A percentile compares a stretch with the other conserved stretches of the same genome.
These are phyloP conservation scores for Exophiala xenobiotica DNA, from an alignment of 2,329 filamentous ascomycete genomes.

Conservation along the genomic window DNA sequence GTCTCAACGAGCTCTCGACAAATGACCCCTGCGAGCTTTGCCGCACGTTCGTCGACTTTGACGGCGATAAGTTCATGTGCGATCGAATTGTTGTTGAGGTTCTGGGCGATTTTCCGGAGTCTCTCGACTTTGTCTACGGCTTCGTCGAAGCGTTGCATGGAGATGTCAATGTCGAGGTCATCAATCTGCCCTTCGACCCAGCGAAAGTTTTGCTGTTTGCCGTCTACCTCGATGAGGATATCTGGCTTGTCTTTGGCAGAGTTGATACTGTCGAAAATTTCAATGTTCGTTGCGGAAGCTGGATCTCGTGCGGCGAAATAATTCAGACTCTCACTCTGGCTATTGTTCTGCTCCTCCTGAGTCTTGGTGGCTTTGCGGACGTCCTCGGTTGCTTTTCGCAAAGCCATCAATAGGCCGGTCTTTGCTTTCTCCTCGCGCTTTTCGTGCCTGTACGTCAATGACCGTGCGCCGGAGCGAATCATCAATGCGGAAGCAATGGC, in stretches of 20 bases:
- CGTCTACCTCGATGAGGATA: constrained; percentile 91
- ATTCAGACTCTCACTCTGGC: constrained; percentile 74
- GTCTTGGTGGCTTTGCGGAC: constrained; percentile 80
- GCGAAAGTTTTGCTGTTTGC: constrained; percentile 90
- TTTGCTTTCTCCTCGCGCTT: constrained; percentile 79
- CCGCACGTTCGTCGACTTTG: constrained; percentile 83
- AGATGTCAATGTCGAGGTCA: constrained; percentile 92
- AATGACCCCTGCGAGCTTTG: constrained; percentile 72
- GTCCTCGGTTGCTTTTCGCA: constrained; percentile 89
- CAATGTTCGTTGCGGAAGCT: constrained; percentile 72
- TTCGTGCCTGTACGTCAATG: constrained; percentile 91
- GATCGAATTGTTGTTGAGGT: constrained; percentile 78
- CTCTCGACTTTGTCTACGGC: constrained; percentile 83
- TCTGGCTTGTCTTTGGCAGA: constrained; percentile 69
- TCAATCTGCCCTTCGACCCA: constrained; percentile 97
- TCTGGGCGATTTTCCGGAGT: constrained; percentile 73
- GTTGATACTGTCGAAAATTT: constrained; percentile 74
- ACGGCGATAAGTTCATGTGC: constrained; percentile 90
- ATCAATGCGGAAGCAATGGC: constrained; percentile 80
- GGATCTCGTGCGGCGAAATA: constrained; percentile 80
- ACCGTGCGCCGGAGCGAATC: constrained; percentile 83
- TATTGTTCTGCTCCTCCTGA: constrained; percentile 83
- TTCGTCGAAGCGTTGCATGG: constrained; percentile 81
- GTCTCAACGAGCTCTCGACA: constrained; percentile 74
- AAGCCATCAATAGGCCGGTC: constrained; percentile 75